phyloP scores from a whole-genome alignment of 108 stramenopile genomes.

The Nitzschia sp. region DNA sequence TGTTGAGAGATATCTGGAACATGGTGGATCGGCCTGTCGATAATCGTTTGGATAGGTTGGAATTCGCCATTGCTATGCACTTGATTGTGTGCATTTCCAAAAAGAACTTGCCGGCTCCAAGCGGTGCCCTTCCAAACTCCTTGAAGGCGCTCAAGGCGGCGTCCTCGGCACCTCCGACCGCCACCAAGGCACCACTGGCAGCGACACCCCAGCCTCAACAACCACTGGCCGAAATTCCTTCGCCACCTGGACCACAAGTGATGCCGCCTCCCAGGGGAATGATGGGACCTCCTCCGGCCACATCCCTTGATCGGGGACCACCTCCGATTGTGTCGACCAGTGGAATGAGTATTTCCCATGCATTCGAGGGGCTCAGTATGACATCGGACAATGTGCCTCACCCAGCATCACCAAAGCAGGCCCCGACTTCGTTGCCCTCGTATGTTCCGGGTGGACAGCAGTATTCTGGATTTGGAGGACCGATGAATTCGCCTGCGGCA shows the following conservation, averaged over 20 bases:
- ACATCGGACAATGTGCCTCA: not conserved
- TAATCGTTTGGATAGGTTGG: slow-evolving; percentile 82
- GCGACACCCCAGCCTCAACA: slow-evolving; percentile 8
- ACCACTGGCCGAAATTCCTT: slow-evolving; percentile 1
- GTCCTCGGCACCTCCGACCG: not conserved
- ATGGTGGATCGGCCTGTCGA: slow-evolving; percentile 88
- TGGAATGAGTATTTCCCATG: slow-evolving; percentile 73
- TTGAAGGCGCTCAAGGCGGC: slow-evolving; percentile 56
- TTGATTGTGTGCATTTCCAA: slow-evolving; percentile 93
- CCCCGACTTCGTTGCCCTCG: slow-evolving; percentile 5
- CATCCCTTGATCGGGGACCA: slow-evolving; percentile 27
- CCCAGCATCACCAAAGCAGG: not conserved
- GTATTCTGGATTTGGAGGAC: not conserved
- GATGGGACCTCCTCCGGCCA: not conserved
- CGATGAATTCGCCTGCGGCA: not conserved
- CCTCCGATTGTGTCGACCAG: slow-evolving; percentile 41
- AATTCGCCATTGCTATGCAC: slow-evolving; percentile 96
- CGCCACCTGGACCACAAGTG: slow-evolving; percentile 23
- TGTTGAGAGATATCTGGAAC: slow-evolving; percentile 80
- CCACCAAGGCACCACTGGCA: not conserved
- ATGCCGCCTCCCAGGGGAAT: slow-evolving; percentile 11
- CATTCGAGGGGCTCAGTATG: slow-evolving; percentile 72
- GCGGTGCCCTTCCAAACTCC: slow-evolving; percentile 53
- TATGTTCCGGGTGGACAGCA: slow-evolving; percentile 22
- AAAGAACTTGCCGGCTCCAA: slow-evolving; percentile 73